Base-by-base conservation (phyloP, 805 yeast genomes). In the Metschnikowia cerradonensis region DNA sequence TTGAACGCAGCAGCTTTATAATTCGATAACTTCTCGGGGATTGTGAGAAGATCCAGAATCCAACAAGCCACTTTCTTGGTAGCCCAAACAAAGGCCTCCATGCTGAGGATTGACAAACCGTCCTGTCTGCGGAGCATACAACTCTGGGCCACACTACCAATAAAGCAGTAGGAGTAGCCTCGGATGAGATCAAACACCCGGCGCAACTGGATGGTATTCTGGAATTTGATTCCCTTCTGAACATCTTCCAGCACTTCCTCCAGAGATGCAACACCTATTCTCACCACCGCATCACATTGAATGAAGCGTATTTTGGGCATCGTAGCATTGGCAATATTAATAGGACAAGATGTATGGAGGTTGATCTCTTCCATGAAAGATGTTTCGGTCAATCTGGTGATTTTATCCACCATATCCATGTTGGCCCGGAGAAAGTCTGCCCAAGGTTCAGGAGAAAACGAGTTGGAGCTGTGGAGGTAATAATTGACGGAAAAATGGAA, bases 201-300 rank as follows among this genome's bases (percentile, higher is more conserved):
- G 48, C 90, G 73, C 10, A 83, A 62, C 54, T 83, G 82, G 2
- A 80, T 66, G 0, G 85, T 68, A 58, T 86, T 87, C 55, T 86
- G 86, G 66, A 72, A 81, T 56, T 82, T 83, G 0, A 86, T 79
- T 38, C 81, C 73, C 0, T 11, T 33, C 17, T 22, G 26, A 80
- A 77, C 17, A 23, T 35, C 44, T 31, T 44, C 33, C 4, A 32
- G 15, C 2, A 36, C 26, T 7, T 44, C 41, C 5, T 23, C 40
- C 13, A 35, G 15, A 4, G 40, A 20, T 20, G 33, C 7, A 15
- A 26, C 17, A 5, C 47, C 47, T 23, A 44, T 44, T 35, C 40
- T 35, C 13, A 44, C 31, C 30, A 35, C 39, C 3, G 47, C 39
- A 23, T 44, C 47, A 10, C 40, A 23, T 26, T 44, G 39, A 13